phyloP scores from a whole-genome alignment of 2,329 filamentous ascomycete genomes.

The Colletotrichum noveboracense region DNA sequence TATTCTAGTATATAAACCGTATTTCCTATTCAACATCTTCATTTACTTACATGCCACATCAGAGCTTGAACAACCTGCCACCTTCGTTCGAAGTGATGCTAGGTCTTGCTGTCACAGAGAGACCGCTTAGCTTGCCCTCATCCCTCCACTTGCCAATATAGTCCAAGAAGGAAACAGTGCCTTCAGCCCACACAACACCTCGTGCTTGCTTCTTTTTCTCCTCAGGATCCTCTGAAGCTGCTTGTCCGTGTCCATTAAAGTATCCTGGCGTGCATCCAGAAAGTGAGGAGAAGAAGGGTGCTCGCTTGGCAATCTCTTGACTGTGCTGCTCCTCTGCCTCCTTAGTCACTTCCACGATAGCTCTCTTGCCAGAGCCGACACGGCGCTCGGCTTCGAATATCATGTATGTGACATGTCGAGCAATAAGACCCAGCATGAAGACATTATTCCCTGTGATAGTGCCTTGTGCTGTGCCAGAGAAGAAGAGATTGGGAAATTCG shows the following conservation, averaged over 20 bases:
- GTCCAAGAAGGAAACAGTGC: neutral
- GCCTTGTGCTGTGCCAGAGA: neutral
- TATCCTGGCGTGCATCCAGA: slow-evolving; percentile 4
- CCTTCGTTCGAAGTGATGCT: neutral
- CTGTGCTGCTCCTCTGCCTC: slow-evolving; percentile 27
- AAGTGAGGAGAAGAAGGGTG: slow-evolving; percentile 4
- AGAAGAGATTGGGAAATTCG: slow-evolving; percentile 27
- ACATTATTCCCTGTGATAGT: neutral
- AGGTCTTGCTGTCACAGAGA: neutral
- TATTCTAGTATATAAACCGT: too few relatives aligned
- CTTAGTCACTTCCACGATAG: slow-evolving; percentile 29
- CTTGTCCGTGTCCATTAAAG: neutral
- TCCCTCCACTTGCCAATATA: neutral
- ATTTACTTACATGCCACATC: neutral
- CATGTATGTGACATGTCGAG: slow-evolving; percentile 48
- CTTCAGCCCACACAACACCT: neutral
- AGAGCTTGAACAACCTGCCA: neutral
- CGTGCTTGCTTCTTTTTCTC: neutral
- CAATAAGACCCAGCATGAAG: slow-evolving; percentile 33
- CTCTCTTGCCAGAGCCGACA: slow-evolving; percentile 37
- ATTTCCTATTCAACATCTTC: neutral
- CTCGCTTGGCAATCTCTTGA: slow-evolving; percentile 34
- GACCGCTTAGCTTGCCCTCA: neutral
- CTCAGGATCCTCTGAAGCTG: neutral
- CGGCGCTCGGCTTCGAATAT: slow-evolving; percentile 22